Conservation (phyloP, 805 yeast species). For the Pichia thaimueangensis region DNA sequence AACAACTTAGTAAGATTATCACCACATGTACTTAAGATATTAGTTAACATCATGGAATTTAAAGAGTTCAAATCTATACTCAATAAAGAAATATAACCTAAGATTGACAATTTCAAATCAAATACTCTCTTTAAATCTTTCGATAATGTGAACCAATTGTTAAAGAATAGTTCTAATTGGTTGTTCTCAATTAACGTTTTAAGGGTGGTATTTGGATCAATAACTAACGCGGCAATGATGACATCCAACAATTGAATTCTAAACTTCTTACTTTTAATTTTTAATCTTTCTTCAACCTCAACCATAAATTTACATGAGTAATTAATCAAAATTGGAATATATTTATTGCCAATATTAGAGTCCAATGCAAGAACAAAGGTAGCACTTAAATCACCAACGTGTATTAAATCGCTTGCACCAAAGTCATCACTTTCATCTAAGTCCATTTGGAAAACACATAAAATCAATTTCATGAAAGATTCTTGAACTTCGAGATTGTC, state of each 20-base stretch:
- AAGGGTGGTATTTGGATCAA: slow-evolving; percentile 52
- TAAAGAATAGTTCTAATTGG: slow-evolving; percentile 46
- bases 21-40: slow-evolving; percentile 44
- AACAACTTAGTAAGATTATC: slow-evolving; percentile 45
- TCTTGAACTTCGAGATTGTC: slow-evolving; percentile 40
- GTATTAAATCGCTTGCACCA: slow-evolving; percentile 49
- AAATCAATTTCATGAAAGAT: slow-evolving; percentile 47
- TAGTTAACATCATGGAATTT: slow-evolving; percentile 22
- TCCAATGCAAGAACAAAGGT: slow-evolving; percentile 56
- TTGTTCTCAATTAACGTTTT: slow-evolving; percentile 39
- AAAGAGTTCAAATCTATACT: slow-evolving; percentile 23
- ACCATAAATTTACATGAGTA: slow-evolving; percentile 36
- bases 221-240: slow-evolving; percentile 55
- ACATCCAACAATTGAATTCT: slow-evolving; percentile 52
- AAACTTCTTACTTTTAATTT: slow-evolving; percentile 16
- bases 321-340: slow-evolving; percentile 40
- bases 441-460: slow-evolving; percentile 30
- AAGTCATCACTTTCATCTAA: slow-evolving; percentile 38
- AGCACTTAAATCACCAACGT: slow-evolving; percentile 59
- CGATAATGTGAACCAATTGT: slow-evolving; percentile 57
- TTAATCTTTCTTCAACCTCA: slow-evolving; percentile 28
- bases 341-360: slow-evolving; percentile 34
- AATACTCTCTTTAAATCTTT: slow-evolving; percentile 60
- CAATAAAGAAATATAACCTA: slow-evolving; percentile 57
- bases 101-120: slow-evolving; percentile 69